Evolutionary conservation across 163 green algal genomes (phyloP).

Genomic region (Scenedesmus sp.): DNA sequence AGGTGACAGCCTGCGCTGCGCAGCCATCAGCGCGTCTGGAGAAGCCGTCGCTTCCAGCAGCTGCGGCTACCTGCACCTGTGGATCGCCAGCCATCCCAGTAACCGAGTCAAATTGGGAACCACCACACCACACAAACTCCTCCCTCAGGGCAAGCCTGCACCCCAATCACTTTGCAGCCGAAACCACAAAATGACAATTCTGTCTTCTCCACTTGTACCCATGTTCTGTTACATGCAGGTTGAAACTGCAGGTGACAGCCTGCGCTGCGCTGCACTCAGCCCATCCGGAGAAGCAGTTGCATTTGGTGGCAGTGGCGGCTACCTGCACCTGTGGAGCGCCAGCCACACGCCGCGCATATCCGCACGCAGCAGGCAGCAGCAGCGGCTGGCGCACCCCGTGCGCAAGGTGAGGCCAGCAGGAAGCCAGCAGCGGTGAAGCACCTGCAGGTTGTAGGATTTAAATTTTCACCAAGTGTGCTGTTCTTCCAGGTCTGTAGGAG

Average conservation of each 20-base stretch:
- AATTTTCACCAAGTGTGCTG: too few species aligned
- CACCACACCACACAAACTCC: too few species aligned
- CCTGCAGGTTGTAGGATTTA: too few species aligned
- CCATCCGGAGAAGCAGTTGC: constrained; percentile 71
- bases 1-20: constrained; percentile 41
- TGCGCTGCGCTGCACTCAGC: constrained; percentile 57
- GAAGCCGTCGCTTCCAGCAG: constrained; percentile 70
- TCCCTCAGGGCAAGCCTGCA: too few species aligned
- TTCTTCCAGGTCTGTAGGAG: too few species aligned
- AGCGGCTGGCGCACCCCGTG: constrained; percentile 24
- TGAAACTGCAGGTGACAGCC: constrained; percentile 64
- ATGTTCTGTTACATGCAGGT: too few species aligned
- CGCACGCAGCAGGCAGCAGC: background rate
- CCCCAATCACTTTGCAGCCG: too few species aligned
- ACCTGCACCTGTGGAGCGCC: constrained; percentile 75
- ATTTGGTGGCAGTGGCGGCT: constrained; percentile 78
- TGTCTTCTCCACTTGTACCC: too few species aligned
- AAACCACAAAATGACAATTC: too few species aligned
- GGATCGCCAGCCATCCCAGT: constrained; percentile 52
- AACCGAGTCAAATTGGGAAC: too few species aligned
- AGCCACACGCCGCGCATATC: background rate
- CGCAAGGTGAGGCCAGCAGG: constrained; percentile 16
- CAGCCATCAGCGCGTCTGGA: constrained; percentile 63
- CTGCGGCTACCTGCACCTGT: constrained; percentile 80
- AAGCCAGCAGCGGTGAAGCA: too few species aligned